Base-by-base conservation (phyloP, 2,329 filamentous ascomycete species). In the Anthostomella pinea region DNA sequence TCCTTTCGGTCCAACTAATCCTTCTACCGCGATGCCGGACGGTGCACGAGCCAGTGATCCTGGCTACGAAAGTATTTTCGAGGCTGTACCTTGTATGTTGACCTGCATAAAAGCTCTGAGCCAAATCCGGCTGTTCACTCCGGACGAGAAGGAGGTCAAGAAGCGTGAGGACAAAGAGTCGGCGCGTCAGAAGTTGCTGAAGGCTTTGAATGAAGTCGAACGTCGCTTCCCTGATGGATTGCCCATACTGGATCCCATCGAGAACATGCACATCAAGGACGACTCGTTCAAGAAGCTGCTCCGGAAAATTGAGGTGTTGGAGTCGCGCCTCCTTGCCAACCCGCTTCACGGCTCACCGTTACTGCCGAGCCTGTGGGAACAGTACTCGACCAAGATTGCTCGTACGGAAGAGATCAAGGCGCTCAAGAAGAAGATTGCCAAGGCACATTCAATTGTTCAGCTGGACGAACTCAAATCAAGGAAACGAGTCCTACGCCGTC, bases 381-480 rank as follows among this genome's bases (percentile, higher is more conserved):
- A 89, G 59, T 97, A 96, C 59, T 79, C 82, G 13, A 72, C 72
- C 45, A 98, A 98, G 72, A 77, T 93, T 16, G 77, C 79, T 33
- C 63, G 94, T 9, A 71, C 70, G 11, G 81, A 85, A 8, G 81
- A 88, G 66, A 91, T 96, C 66, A 96, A 94, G 69, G 78, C 78
- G 14, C 81, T 85, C 53, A 95, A 94, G 70, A 94, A 89, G 67
- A 77, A 87, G 41, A 96, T 98, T 45, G 72, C 78, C 15, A 83
- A 85, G 48, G 90, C 89, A 0, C 79, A 94, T 59, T 89, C 85
- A 42, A 85, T 97, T 40, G 83, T 93, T 40, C 91, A 98, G 63
- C 75, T 97, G 46, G 93, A 98, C 53, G 93, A 98, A 65, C 77
- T 98, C 43, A 97, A 97, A 70, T 89, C 87, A 46, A 84, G 93